Conservation (phyloP, 1,284 basidiomycete genomes). For the Naganishia albida region DNA sequence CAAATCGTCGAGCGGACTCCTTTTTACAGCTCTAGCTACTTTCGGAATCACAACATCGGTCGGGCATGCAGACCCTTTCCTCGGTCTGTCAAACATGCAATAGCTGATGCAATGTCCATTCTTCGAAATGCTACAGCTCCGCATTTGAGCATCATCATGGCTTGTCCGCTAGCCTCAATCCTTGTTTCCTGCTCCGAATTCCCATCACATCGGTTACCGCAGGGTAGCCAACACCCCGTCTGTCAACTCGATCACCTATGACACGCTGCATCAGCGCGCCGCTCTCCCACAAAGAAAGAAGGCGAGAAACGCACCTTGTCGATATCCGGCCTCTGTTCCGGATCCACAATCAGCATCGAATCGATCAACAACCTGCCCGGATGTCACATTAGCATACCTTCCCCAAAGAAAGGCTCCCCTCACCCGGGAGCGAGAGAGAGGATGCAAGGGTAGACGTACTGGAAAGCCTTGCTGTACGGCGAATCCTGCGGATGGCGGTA, state of each 20-base stretch:
- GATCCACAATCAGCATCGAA: conserved; percentile 76
- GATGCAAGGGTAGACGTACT: conserved; percentile 43
- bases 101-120: no score
- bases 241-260: conserved; percentile 72
- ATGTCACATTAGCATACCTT: not conserved
- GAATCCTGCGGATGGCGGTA: conserved; percentile 72
- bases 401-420: not conserved
- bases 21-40: not conserved
- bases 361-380: conserved; percentile 65
- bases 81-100: no score
- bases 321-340: conserved; percentile 76
- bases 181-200: no score
- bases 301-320: conserved; percentile 62
- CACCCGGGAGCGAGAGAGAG: no score
- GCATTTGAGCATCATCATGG: no score
- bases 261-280: not conserved
- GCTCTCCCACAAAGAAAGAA: not conserved
- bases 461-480: conserved; percentile 74
- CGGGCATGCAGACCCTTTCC: no score
- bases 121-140: no score
- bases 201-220: not conserved
- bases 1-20: not conserved
- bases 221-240: conserved; percentile 58
- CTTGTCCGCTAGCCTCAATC: no score
- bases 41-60: not conserved